Percentiles rank a stretch among this genome's conserved stretches.
These are phyloP conservation scores for Gentiana straminea DNA, from an alignment of 257 asterid genomes.

Conservation along the genomic window DNA sequence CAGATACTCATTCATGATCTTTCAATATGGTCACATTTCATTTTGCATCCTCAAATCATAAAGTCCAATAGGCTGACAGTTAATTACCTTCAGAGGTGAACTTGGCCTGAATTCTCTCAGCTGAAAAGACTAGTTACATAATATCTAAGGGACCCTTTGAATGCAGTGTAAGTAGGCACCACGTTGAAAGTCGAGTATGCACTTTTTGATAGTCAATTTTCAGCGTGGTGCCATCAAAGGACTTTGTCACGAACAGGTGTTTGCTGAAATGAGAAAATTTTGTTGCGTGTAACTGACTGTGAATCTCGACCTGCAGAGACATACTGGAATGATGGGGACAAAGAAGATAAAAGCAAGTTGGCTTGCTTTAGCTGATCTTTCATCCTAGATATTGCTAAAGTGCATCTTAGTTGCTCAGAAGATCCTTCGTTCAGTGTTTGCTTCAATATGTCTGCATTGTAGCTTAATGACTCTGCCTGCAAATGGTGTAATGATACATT, in stretches of 20 bases:
- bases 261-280: not conserved
- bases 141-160: no score
- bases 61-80: no score
- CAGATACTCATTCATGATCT: no score
- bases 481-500: not conserved
- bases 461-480: not conserved
- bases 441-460: slow-evolving; percentile 7
- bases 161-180: no score
- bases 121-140: no score
- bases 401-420: slow-evolving; percentile 8
- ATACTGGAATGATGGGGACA: not conserved
- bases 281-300: not conserved
- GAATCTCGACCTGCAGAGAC: slow-evolving; percentile 2
- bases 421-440: slow-evolving; percentile 1
- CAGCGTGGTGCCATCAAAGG: not conserved
- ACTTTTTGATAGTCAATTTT: not conserved
- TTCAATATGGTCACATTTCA: no score
- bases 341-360: not conserved
- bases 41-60: no score
- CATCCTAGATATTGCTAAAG: not conserved
- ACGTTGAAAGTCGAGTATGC: no score
- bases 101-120: no score
- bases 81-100: no score
- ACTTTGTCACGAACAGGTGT: no score
- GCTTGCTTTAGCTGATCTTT: slow-evolving; percentile 3